These are phyloP conservation scores for Escovopsis weberi DNA, from an alignment of 2,329 filamentous ascomycete species.

Conservation along the genomic window DNA sequence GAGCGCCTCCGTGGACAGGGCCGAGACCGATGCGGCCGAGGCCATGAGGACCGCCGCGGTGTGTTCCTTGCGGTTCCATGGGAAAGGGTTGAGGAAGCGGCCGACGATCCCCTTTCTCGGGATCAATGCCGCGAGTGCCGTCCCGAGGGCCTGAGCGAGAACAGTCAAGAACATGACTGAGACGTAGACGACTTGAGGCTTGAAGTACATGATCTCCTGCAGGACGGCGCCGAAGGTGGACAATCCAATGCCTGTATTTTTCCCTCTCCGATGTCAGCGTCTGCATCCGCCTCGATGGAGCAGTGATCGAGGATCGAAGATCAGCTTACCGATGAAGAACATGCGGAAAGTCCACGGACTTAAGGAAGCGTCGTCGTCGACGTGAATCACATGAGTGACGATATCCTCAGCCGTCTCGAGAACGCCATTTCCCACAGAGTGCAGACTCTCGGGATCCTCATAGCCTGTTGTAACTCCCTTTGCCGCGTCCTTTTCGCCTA, in stretches of 20 bases:
- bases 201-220: slow-evolving; percentile 13
- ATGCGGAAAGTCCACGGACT: slow-evolving; percentile 13
- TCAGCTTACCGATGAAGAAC: slow-evolving; percentile 9
- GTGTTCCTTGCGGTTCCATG: slow-evolving; percentile 16
- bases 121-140: slow-evolving; percentile 5
- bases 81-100: slow-evolving; percentile 8
- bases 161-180: slow-evolving; percentile 13
- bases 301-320: neutral
- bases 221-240: slow-evolving; percentile 10
- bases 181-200: slow-evolving; percentile 11
- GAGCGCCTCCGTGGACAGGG: slow-evolving; percentile 22
- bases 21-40: slow-evolving; percentile 21
- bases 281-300: neutral
- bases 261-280: neutral
- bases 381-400: slow-evolving; percentile 12
- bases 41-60: slow-evolving; percentile 28
- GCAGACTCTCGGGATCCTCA: neutral
- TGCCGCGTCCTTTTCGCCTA: neutral
- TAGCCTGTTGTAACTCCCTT: neutral
- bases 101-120: slow-evolving; percentile 7
- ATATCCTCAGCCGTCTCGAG: slow-evolving; percentile 8
- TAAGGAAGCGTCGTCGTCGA: slow-evolving; percentile 10
- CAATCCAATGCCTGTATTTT: slow-evolving; percentile 8
- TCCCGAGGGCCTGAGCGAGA: slow-evolving; percentile 4
- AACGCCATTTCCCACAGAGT: neutral